These are phyloP conservation scores for Ophiostoma novo-ulmi DNA, from an alignment of 2,329 filamentous ascomycete species.

Conservation along the genomic window DNA sequence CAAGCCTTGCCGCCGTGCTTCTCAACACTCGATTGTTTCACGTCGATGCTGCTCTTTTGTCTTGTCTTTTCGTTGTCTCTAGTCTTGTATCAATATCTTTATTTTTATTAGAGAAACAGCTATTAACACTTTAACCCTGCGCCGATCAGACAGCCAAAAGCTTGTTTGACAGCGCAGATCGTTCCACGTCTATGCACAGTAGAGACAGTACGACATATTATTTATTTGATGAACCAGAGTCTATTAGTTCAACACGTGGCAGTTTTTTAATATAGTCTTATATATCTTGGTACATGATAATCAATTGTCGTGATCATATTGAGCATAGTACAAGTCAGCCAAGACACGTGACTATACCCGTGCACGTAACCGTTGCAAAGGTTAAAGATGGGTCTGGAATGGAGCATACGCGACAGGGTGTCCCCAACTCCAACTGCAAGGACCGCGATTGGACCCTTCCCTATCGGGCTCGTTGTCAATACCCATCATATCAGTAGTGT, in stretches of 20 bases:
- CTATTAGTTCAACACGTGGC: too few species aligned
- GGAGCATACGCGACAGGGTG: conserved; percentile 19
- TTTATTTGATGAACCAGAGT: neutral
- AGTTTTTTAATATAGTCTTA: too few species aligned
- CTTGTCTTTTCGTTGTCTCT: too few species aligned
- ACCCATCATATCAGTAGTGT: neutral
- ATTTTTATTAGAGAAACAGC: too few species aligned
- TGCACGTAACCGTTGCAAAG: neutral
- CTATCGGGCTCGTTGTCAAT: conserved; percentile 6
- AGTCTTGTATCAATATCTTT: too few species aligned
- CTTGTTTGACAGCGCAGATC: neutral
- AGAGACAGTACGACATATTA: neutral
- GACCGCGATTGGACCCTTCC: conserved; percentile 10
- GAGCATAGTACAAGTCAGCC: neutral
- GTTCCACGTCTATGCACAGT: neutral
- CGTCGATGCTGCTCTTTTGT: too few species aligned
- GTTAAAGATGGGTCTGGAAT: neutral
- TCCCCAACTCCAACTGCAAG: conserved; percentile 19
- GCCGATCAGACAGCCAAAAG: neutral
- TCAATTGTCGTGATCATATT: neutral
- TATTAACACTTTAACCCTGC: too few species aligned
- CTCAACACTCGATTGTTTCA: neutral
- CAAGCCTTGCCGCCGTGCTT: neutral
- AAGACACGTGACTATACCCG: neutral
- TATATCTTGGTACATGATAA: too few species aligned